phyloP scores from a whole-genome alignment of 139 green algal species.

The Astrephomene gubernaculifera region DNA sequence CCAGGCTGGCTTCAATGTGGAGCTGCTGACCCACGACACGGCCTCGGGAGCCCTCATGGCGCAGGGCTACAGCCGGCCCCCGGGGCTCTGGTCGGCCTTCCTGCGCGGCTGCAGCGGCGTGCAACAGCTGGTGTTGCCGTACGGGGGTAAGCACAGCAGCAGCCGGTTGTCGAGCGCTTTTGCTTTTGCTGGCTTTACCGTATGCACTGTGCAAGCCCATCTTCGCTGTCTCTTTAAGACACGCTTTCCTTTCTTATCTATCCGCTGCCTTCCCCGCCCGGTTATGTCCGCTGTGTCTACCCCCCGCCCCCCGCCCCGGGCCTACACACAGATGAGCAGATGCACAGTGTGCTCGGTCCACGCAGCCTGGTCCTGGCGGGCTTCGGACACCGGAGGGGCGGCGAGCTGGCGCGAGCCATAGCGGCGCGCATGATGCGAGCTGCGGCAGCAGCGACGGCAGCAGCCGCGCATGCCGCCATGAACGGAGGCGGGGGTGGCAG shows the following conservation, averaged over 20 bases:
- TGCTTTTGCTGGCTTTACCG: too few species aligned
- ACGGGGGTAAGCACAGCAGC: too few species aligned
- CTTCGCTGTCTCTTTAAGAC: too few species aligned
- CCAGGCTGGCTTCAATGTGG: slow-evolving; percentile 15
- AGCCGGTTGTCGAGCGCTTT: too few species aligned
- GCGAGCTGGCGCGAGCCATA: neutral
- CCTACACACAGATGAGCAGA: slow-evolving; percentile 24
- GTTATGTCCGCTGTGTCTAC: too few species aligned
- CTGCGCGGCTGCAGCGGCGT: slow-evolving; percentile 19
- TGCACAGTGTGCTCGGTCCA: neutral
- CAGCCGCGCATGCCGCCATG: too few species aligned
- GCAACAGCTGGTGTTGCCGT: slow-evolving; percentile 20
- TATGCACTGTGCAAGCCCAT: too few species aligned
- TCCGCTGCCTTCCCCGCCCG: too few species aligned
- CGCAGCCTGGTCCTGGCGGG: neutral
- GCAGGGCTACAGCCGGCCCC: slow-evolving; percentile 11
- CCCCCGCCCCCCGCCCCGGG: too few species aligned
- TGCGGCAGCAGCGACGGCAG: neutral
- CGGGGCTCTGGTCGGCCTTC: slow-evolving; percentile 31
- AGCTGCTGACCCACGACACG: slow-evolving; percentile 33
- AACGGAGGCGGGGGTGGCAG: too few species aligned
- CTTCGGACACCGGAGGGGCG: neutral
- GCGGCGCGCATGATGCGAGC: neutral
- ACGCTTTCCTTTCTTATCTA: too few species aligned
- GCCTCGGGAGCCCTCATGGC: slow-evolving; percentile 6